Base-by-base conservation (phyloP, 495 filamentous ascomycete genomes). In the Penicillium turbatum region DNA sequence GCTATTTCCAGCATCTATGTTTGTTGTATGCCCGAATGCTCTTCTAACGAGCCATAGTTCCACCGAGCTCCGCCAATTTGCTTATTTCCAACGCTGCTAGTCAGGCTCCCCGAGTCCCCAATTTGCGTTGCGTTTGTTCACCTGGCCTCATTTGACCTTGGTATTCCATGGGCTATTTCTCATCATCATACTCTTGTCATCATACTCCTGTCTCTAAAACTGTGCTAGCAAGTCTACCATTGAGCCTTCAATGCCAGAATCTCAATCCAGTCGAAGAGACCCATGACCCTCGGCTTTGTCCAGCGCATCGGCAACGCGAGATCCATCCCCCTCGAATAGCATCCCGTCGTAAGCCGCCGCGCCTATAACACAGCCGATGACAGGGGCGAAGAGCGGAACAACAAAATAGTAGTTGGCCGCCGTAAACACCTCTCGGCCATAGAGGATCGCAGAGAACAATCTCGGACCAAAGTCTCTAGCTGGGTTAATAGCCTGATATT, bases 401-500 rank as follows among this genome's bases (percentile, higher is more conserved):
- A 67, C 24, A 37, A 69, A 71, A 44, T 71, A 71, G 59, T 63
- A 67, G 17, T 61, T 59, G 15, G 57, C 66, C 9, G 68, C 49
- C 2, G 60, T 64, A 15, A 71, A 71, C 2, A 71, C 68, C 21
- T 71, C 68, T 0, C 48, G 42, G 11, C 68, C 68, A 43, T 71
- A 71, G 11, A 71, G 11, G 29, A 69, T 58, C n/a, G 68, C 64
- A 15, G 68, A 71, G 59, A 71, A 69, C 10, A 71, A 36, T 30
- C 68, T 53, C 1, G 68, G 68, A 1, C 68, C 68, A 41, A 71
- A 67, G 43, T 71, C 68, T 54, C 68, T 48, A 3, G 68, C 68
- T 1, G 68, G 68, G 42, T 71, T 71, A 17, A 71, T 61, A 19
- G 68, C 68, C 68, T 71, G 35, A 13, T 36, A 27, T 13, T 2